Conservation (phyloP, 805 yeast genomes). For the Kockiozyma suomiensis region DNA sequence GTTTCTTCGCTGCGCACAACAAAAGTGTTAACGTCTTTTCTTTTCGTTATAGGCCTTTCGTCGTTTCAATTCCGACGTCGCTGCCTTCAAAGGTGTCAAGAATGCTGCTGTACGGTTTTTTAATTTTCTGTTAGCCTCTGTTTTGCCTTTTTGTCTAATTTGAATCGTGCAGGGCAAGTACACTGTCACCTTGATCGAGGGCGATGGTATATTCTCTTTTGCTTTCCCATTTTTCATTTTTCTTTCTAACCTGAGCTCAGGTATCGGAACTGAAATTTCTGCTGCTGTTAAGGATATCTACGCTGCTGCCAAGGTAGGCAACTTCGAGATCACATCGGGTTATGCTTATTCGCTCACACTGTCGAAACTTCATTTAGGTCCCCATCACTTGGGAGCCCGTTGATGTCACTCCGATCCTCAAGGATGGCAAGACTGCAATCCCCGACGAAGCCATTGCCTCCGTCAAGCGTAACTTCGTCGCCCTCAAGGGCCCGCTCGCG, state of each 20-base stretch:
- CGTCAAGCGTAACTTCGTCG: slow-evolving; percentile 89
- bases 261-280: slow-evolving; percentile 95
- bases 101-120: slow-evolving; percentile 40
- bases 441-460: slow-evolving; percentile 87
- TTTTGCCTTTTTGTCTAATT: background rate
- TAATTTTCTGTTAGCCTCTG: background rate
- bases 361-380: slow-evolving; percentile 50
- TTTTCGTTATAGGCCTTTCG: slow-evolving; percentile 13
- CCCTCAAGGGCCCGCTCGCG: slow-evolving; percentile 96
- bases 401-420: slow-evolving; percentile 90
- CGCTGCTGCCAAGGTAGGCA: slow-evolving; percentile 68
- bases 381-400: slow-evolving; percentile 98
- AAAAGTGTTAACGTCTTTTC: background rate
- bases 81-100: slow-evolving; percentile 47
- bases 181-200: slow-evolving; percentile 94
- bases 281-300: slow-evolving; percentile 91
- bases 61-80: slow-evolving; percentile 39
- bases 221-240: background rate
- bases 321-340: background rate
- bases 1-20: too few species aligned
- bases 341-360: background rate
- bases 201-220: slow-evolving; percentile 59
- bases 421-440: slow-evolving; percentile 90
- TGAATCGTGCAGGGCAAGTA: slow-evolving; percentile 62
- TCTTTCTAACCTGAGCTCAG: slow-evolving; percentile 5